Base-by-base conservation (phyloP, 2,329 filamentous ascomycete species). In the Colletotrichum nymphaeae region DNA sequence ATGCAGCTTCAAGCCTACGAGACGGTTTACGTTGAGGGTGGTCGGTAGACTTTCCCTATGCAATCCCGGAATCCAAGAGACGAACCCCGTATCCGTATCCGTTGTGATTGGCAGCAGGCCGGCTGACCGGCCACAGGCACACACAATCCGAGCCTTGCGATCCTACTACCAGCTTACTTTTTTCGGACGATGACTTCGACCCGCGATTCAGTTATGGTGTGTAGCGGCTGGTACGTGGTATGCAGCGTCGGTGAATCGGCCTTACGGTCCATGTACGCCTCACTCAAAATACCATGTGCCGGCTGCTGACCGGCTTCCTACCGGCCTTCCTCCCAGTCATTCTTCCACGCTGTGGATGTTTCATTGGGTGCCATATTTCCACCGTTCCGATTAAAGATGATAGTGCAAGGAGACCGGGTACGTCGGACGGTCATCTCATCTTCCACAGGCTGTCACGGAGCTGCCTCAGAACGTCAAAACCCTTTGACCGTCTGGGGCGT, bases 21-120 rank as follows among this genome's bases (percentile, higher is more conserved):
- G 5, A 12, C 8, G 24, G 0, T n/a, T 6, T 35, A 26, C 53
- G 53, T 19, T 55, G 42, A 69, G 5, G 59, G 66, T 63, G 67
- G 46, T 46, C 60, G 60, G 55, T n/a, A 65, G 22, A 37, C 60
- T 65, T 70, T 65, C 26, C 42, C 56, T 28, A 35, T 22, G n/a
- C 19, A 30, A 46, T 68, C 67, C 70, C 46, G 56, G 56, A 12
- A 16, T 24, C 49, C 60, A 56, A 65, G 56, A 30, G 62, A 73
- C 71, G 70, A 71, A 73, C 67, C 46, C 69, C 67, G 71, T 71
- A 70, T 71, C 71, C 71, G 71, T 70, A 73, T 73, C 67, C 60
- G 32, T 42, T 35, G 46, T 46, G n/a, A 28, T 14, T 28, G 64
- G 56, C 24, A 64, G 19, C n/a, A 19, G 11, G 12, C 14, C 14